phyloP scores from a whole-genome alignment of 1,284 basidiomycete genomes.

The Xanthoconium separans region DNA sequence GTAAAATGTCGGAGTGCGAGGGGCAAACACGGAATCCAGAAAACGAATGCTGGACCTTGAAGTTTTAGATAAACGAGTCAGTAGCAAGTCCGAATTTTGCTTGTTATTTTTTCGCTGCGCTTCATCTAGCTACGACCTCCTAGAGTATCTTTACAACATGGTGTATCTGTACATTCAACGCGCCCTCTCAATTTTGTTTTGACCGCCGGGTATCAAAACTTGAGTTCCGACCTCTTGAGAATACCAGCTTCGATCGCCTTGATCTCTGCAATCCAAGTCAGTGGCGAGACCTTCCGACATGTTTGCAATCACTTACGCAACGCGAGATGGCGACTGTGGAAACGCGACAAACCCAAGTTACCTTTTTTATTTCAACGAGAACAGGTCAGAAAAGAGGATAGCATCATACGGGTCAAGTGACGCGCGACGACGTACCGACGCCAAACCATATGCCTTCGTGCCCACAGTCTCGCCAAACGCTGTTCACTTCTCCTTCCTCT shows the following conservation, averaged over 20 bases:
- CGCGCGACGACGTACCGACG: constrained; percentile 23
- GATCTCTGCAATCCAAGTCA: constrained; percentile 24
- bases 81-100: too few species aligned
- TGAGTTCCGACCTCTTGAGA: constrained; percentile 22
- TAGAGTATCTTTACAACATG: background rate
- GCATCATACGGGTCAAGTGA: too few species aligned
- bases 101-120: too few species aligned
- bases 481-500: constrained; percentile 44
- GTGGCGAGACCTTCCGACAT: background rate
- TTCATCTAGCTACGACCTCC: too few species aligned
- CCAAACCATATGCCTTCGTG: constrained; percentile 36
- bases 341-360: constrained; percentile 33
- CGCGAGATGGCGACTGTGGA: constrained; percentile 38
- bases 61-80: too few species aligned
- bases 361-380: constrained; percentile 22
- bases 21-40: too few species aligned
- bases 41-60: too few species aligned
- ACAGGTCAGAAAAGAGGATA: background rate
- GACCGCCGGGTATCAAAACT: constrained; percentile 15
- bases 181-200: background rate
- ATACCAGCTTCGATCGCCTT: constrained; percentile 34
- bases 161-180: background rate
- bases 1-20: too few species aligned
- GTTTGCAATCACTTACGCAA: constrained; percentile 29
- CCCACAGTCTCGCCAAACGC: constrained; percentile 36